These are phyloP conservation scores for Fusarium sp. DNA, from an alignment of 2,329 filamentous ascomycete genomes.

Conservation along the genomic window DNA sequence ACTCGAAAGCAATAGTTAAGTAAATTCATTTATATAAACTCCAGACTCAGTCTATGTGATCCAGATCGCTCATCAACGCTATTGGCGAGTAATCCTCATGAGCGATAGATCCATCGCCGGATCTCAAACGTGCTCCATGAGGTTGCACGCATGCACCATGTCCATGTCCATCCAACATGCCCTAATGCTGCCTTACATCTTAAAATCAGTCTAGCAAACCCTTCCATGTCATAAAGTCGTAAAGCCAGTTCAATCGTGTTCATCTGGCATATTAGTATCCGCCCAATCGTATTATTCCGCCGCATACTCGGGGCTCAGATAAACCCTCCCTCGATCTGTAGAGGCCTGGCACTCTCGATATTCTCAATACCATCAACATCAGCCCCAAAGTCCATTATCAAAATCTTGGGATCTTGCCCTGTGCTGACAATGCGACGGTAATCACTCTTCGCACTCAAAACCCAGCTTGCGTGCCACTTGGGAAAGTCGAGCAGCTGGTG, in stretches of 20 bases:
- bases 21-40: slow-evolving; percentile 16
- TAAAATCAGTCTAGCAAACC: slow-evolving; percentile 31
- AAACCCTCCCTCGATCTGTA: slow-evolving; percentile 34
- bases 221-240: slow-evolving; percentile 36
- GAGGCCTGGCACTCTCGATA: slow-evolving; percentile 57
- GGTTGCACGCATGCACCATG: slow-evolving; percentile 30
- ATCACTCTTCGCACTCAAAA: slow-evolving; percentile 93
- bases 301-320: slow-evolving; percentile 29
- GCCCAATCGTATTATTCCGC: not conserved
- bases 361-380: slow-evolving; percentile 66
- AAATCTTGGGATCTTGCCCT: slow-evolving; percentile 89
- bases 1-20: not conserved
- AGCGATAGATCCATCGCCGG: slow-evolving; percentile 10
- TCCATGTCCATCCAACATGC: slow-evolving; percentile 29
- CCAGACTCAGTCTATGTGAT: slow-evolving; percentile 26
- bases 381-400: slow-evolving; percentile 91
- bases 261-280: slow-evolving; percentile 13
- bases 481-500: slow-evolving; percentile 83
- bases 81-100: slow-evolving; percentile 9
- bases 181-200: slow-evolving; percentile 17
- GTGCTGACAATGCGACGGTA: slow-evolving; percentile 95
- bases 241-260: slow-evolving; percentile 19
- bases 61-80: slow-evolving; percentile 33
- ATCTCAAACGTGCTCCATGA: slow-evolving; percentile 36
- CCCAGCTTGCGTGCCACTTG: slow-evolving; percentile 97